These are phyloP conservation scores for Hura crepitans DNA, from an alignment of 441 rosid genomes.

Conservation along the genomic window DNA sequence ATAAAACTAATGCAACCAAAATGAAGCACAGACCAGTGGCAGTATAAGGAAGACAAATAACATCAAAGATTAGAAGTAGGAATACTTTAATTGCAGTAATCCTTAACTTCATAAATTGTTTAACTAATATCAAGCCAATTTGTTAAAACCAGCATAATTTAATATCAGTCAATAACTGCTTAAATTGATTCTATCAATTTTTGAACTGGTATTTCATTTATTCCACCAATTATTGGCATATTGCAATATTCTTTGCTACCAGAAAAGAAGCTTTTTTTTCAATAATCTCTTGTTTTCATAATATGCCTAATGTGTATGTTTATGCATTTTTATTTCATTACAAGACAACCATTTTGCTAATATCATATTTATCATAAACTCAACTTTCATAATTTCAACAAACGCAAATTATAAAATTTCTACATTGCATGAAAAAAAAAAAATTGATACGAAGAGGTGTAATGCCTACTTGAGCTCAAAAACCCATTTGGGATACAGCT, in stretches of 20 bases:
- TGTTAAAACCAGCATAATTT: neutral
- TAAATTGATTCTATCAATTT: neutral
- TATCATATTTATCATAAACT: neutral
- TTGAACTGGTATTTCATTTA: neutral
- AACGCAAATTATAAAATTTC: neutral
- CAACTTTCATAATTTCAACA: neutral
- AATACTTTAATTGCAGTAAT: neutral
- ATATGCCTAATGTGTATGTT: neutral
- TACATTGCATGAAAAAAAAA: neutral
- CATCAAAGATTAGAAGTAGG: neutral
- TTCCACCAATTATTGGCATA: neutral
- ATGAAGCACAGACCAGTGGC: neutral
- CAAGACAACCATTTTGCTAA: neutral
- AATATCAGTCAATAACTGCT: too few relatives aligned
- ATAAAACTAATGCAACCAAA: neutral
- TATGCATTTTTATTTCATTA: neutral
- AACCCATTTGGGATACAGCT: conserved; percentile 61
- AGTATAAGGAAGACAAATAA: neutral
- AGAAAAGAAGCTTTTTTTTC: neutral
- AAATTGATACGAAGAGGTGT: neutral
- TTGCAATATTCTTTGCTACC: neutral
- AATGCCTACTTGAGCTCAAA: conserved; percentile 58
- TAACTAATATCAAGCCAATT: neutral
- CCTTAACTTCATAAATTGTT: neutral
- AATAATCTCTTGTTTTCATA: neutral